These are phyloP conservation scores for Cryphonectria naterciae DNA, from an alignment of 2,329 filamentous ascomycete genomes.

Conservation along the genomic window DNA sequence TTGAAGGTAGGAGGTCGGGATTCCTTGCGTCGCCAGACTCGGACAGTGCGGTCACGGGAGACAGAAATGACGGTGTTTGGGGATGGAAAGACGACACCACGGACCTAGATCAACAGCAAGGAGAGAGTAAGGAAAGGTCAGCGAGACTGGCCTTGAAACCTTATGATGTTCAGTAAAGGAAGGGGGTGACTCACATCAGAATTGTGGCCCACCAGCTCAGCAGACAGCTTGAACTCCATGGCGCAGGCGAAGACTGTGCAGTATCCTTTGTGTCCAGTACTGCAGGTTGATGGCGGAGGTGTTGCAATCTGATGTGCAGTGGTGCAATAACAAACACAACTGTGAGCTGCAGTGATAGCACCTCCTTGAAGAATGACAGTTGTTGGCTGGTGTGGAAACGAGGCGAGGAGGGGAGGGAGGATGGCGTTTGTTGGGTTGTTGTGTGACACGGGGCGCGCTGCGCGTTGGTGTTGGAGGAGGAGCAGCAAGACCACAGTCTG, in stretches of 20 bases:
- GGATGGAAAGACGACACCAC: constrained; percentile 78
- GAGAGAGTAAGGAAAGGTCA: constrained; percentile 6
- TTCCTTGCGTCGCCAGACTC: constrained; percentile 82
- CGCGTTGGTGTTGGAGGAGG: neutral
- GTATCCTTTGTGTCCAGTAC: neutral
- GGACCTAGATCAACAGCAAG: constrained; percentile 67
- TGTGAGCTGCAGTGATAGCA: neutral
- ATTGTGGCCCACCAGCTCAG: constrained; percentile 85
- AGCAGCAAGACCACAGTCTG: neutral
- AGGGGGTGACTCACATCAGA: constrained; percentile 73
- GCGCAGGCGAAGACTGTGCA: constrained; percentile 18
- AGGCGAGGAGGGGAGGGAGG: neutral
- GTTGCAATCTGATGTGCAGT: neutral
- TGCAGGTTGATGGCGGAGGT: neutral
- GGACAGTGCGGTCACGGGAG: constrained; percentile 88
- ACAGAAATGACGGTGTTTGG: constrained; percentile 77
- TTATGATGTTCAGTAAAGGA: neutral
- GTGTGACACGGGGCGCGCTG: neutral
- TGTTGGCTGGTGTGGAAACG: neutral
- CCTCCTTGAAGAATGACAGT: neutral
- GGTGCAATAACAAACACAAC: neutral
- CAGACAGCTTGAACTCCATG: constrained; percentile 85
- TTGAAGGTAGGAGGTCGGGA: constrained; percentile 72
- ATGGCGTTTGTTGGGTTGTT: neutral
- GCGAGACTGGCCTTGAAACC: constrained; percentile 28